Percentiles rank a stretch among this genome's conserved stretches.
Evolutionary conservation across 1,284 basidiomycete species (phyloP).

Genomic region (Trichosporon ovoides): DNA sequence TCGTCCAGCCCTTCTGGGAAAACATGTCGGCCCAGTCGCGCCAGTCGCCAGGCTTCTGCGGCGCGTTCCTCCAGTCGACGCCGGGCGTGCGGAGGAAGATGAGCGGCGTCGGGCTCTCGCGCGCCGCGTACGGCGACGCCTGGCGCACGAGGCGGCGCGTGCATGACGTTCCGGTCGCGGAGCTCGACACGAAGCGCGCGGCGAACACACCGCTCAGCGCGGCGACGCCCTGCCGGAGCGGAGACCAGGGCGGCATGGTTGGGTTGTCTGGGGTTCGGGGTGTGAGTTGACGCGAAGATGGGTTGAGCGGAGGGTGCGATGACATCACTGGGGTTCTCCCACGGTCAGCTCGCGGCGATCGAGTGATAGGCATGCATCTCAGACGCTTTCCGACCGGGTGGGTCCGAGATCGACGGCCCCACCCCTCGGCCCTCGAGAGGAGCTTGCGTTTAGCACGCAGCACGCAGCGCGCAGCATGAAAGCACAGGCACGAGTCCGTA

Average conservation of each 20-base stretch:
- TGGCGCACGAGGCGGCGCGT: constrained; percentile 34
- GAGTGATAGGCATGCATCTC: too few relatives aligned
- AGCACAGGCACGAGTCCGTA: too few relatives aligned
- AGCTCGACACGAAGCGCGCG: constrained; percentile 1
- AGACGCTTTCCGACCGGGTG: too few relatives aligned
- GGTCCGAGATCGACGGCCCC: too few relatives aligned
- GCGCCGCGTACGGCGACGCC: constrained; percentile 25
- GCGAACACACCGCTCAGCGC: constrained; percentile 1
- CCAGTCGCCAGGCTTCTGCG: constrained; percentile 19
- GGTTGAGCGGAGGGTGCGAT: too few relatives aligned
- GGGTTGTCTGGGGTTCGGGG: neutral
- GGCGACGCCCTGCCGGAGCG: neutral
- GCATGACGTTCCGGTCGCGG: constrained; percentile 11
- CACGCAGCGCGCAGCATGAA: too few relatives aligned
- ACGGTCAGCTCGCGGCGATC: too few relatives aligned
- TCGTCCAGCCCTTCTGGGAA: constrained; percentile 58
- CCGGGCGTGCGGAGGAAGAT: constrained; percentile 35
- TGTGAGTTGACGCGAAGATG: too few relatives aligned
- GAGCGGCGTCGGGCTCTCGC: constrained; percentile 42
- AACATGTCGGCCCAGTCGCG: constrained; percentile 53
- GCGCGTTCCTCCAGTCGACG: constrained; percentile 7
- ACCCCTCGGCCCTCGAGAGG: too few relatives aligned
- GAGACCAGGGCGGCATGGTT: constrained; percentile 4
- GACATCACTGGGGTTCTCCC: neutral
- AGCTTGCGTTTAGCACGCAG: too few relatives aligned